Evolutionary conservation across 352 stramenopile species (phyloP).

Genomic region (Phytophthora niederhauseri): DNA sequence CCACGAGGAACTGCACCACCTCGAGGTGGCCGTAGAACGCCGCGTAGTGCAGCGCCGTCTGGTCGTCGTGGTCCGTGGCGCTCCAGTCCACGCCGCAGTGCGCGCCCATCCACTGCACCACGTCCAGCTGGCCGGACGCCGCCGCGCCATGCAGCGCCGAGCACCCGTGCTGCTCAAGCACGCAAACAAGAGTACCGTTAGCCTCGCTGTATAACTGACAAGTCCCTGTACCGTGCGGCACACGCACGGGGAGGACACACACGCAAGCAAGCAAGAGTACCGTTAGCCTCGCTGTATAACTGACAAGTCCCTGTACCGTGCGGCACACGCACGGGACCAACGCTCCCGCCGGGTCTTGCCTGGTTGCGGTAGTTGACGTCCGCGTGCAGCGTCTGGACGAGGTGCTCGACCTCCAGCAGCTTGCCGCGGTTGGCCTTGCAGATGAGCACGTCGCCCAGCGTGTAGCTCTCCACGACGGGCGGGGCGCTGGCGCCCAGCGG

Average conservation of each 20-base stretch:
- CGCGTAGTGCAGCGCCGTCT: slow-evolving; percentile 86
- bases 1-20: slow-evolving; percentile 85
- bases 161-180: slow-evolving; percentile 70
- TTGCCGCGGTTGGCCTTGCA: slow-evolving; percentile 88
- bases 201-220: background rate
- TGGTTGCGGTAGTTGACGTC: slow-evolving; percentile 91
- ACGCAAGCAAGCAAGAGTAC: background rate
- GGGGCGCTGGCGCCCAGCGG: slow-evolving; percentile 53
- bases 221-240: background rate
- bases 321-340: background rate
- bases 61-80: slow-evolving; percentile 79
- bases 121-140: slow-evolving; percentile 78
- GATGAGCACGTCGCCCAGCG: slow-evolving; percentile 85
- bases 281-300: slow-evolving; percentile 6
- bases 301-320: background rate
- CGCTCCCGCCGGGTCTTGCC: slow-evolving; percentile 29
- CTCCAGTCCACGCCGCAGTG: slow-evolving; percentile 63
- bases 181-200: no score
- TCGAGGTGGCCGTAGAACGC: slow-evolving; percentile 89
- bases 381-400: slow-evolving; percentile 74
- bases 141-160: slow-evolving; percentile 80
- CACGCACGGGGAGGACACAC: background rate
- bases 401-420: slow-evolving; percentile 75
- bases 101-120: slow-evolving; percentile 81
- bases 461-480: slow-evolving; percentile 75